phyloP scores from a whole-genome alignment of 768 basidiomycete species.

The Termitomyces heimii region DNA sequence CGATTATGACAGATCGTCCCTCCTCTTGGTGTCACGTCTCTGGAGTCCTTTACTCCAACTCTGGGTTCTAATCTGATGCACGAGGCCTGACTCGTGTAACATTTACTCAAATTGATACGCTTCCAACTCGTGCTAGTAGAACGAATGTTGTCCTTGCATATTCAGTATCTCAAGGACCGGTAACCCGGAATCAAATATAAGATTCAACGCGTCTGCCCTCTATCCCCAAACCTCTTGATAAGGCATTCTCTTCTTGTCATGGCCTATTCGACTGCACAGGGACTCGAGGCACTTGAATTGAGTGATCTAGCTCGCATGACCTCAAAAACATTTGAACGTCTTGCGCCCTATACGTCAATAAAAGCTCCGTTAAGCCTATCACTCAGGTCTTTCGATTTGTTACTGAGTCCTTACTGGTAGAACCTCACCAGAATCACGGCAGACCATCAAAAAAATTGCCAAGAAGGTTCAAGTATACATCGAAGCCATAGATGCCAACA shows the following conservation, averaged over 20 bases:
- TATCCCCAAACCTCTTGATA: not conserved
- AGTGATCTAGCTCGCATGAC: constrained; percentile 23
- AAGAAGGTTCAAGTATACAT: constrained; percentile 13
- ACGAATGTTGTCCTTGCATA: not conserved
- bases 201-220: not conserved
- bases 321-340: constrained; percentile 30
- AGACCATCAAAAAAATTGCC: constrained; percentile 7
- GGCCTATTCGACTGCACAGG: not conserved
- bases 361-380: not conserved
- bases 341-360: constrained; percentile 28
- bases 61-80: not conserved
- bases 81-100: not conserved
- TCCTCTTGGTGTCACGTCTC: no score
- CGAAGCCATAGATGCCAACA: constrained; percentile 14
- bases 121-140: not conserved
- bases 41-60: not conserved
- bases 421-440: constrained; percentile 15
- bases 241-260: not conserved
- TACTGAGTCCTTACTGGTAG: not conserved
- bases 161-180: not conserved
- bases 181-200: not conserved
- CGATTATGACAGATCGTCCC: no score
- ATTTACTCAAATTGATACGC: not conserved
- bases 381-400: not conserved
- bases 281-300: constrained; percentile 19